A percentile compares a stretch with the other conserved stretches of the same genome.
These are phyloP conservation scores for Spizellomyces punctatus DNA, from an alignment of 192 early-diverging fungal species.

Conservation along the genomic window DNA sequence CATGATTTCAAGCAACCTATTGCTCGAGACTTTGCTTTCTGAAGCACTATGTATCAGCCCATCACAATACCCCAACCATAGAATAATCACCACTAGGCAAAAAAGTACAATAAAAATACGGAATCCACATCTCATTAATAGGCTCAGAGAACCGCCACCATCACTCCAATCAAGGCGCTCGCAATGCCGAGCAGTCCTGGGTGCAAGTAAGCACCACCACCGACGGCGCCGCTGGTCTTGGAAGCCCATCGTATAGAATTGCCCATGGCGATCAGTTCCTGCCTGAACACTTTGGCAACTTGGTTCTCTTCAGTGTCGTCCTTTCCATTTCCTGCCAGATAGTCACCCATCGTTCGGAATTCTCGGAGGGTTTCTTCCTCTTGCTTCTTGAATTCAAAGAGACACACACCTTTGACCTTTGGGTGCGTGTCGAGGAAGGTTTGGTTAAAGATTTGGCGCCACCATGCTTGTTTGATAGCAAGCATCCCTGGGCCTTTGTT, in stretches of 20 bases:
- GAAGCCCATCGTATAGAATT: conserved; percentile 13
- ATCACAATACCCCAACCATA: too few relatives aligned
- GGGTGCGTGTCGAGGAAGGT: conserved; percentile 34
- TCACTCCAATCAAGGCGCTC: too few relatives aligned
- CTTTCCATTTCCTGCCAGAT: not conserved
- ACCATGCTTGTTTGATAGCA: conserved; percentile 51
- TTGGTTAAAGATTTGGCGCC: conserved; percentile 41
- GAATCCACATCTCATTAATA: too few relatives aligned
- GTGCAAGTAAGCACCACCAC: too few relatives aligned
- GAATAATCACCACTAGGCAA: too few relatives aligned
- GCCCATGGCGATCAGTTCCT: conserved; percentile 7
- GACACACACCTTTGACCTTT: conserved; percentile 38
- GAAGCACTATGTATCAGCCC: too few relatives aligned
- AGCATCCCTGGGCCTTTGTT: conserved; percentile 26
- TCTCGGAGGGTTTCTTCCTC: conserved; percentile 42
- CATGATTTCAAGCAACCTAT: too few relatives aligned
- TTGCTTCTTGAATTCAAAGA: conserved; percentile 46
- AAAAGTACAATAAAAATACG: too few relatives aligned
- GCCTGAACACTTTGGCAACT: conserved; percentile 5
- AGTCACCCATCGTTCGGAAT: conserved; percentile 38
- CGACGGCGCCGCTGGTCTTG: too few relatives aligned
- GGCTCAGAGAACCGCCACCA: too few relatives aligned
- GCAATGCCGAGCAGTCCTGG: too few relatives aligned
- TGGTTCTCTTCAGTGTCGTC: conserved; percentile 3
- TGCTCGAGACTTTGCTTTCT: too few relatives aligned